These are phyloP conservation scores for Microsporum ferrugineum DNA, from an alignment of 2,329 filamentous ascomycete genomes.

Conservation along the genomic window DNA sequence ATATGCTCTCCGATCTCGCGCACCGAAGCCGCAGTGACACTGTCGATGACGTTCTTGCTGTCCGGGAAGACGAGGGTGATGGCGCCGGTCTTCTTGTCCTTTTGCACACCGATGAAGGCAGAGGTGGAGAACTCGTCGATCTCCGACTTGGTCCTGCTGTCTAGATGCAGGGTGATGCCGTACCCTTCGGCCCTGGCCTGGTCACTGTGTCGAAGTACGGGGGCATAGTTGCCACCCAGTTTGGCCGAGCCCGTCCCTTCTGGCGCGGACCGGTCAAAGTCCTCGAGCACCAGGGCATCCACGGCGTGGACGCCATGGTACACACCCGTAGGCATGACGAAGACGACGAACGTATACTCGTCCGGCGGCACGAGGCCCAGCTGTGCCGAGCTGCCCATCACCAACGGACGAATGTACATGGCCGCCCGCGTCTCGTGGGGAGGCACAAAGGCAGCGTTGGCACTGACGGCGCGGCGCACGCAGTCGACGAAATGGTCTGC, in stretches of 20 bases:
- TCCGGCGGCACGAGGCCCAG: slow-evolving; percentile 77
- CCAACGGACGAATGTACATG: slow-evolving; percentile 81
- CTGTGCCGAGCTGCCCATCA: slow-evolving; percentile 81
- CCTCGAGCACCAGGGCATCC: slow-evolving; percentile 76
- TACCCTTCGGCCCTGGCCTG: slow-evolving; percentile 66
- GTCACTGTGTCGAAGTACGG: slow-evolving; percentile 78
- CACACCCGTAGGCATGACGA: slow-evolving; percentile 80
- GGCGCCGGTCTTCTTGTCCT: slow-evolving; percentile 41
- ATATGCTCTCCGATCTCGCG: slow-evolving; percentile 57
- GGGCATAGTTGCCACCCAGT: slow-evolving; percentile 90
- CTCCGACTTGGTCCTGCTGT: slow-evolving; percentile 70
- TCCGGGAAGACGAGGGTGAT: slow-evolving; percentile 76
- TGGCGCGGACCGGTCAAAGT: slow-evolving; percentile 89
- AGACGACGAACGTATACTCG: slow-evolving; percentile 85
- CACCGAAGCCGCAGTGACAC: slow-evolving; percentile 69
- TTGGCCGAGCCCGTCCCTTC: slow-evolving; percentile 86
- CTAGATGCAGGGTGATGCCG: slow-evolving; percentile 89
- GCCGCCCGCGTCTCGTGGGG: slow-evolving; percentile 79
- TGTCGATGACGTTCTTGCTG: slow-evolving; percentile 77
- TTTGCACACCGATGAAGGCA: slow-evolving; percentile 73
- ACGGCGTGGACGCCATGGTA: slow-evolving; percentile 87
- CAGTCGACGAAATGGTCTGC: slow-evolving; percentile 62
- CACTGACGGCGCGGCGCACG: slow-evolving; percentile 66
- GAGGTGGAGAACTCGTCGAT: slow-evolving; percentile 95
- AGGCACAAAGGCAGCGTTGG: slow-evolving; percentile 85